A percentile compares a stretch with the other conserved stretches of the same genome.
These are phyloP conservation scores for Sphenostylis stenocarpa DNA, from an alignment of 306 rosid genomes.

Conservation along the genomic window DNA sequence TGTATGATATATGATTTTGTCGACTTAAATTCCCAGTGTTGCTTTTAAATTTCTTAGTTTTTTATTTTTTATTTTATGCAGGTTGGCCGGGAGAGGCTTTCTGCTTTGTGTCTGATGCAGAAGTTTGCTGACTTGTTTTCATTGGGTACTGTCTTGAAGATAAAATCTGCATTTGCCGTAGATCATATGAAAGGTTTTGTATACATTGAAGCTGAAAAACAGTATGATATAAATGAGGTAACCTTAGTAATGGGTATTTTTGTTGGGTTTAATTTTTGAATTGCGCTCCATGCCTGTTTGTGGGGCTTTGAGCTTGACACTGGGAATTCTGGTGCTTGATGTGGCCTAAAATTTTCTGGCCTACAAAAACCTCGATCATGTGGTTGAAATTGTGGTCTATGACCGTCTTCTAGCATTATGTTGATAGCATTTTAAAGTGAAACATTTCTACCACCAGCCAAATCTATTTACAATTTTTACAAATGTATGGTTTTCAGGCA, in stretches of 20 bases:
- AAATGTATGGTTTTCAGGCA: constrained; percentile 51
- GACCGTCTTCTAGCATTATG: background rate
- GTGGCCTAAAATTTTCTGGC: background rate
- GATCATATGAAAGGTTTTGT: constrained; percentile 85
- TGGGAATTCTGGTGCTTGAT: too few species aligned
- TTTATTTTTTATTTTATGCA: constrained; percentile 28
- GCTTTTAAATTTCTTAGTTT: background rate
- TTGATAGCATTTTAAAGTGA: background rate
- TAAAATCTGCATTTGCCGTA: constrained; percentile 80
- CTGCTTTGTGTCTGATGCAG: constrained; percentile 89
- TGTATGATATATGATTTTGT: constrained; percentile 46
- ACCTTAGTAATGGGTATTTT: background rate
- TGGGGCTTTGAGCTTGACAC: background rate
- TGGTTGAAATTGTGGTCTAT: background rate
- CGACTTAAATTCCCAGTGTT: background rate
- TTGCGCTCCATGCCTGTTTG: background rate
- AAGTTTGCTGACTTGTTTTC: constrained; percentile 77
- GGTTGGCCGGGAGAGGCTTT: constrained; percentile 94
- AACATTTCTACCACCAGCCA: background rate
- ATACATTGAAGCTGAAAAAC: constrained; percentile 82
- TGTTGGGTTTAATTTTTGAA: constrained; percentile 16
- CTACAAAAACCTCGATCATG: background rate
- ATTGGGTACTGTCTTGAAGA: constrained; percentile 71
- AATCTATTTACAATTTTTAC: background rate
- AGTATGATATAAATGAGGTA: constrained; percentile 80